phyloP scores from a whole-genome alignment of 495 filamentous ascomycete species.

The Hypoxylon trugodes region DNA sequence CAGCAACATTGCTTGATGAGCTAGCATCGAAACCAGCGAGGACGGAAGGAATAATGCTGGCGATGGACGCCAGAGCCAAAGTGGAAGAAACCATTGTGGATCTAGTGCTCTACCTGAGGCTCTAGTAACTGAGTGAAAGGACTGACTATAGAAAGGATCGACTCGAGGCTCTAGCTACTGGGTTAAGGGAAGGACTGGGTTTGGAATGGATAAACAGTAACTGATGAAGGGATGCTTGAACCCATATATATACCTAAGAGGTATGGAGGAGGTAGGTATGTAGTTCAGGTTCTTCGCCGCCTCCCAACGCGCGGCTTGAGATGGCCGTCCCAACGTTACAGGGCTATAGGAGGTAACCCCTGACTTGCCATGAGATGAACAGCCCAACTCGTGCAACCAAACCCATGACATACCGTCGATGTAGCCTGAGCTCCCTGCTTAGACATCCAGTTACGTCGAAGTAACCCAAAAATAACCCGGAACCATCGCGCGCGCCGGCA shows the following conservation, averaged over 20 bases:
- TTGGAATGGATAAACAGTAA: too few species aligned
- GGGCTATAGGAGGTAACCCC: background rate
- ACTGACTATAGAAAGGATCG: slow-evolving; percentile 14
- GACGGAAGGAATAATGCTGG: slow-evolving; percentile 42
- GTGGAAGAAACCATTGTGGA: slow-evolving; percentile 38
- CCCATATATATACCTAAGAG: slow-evolving; percentile 32
- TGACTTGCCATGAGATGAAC: slow-evolving; percentile 34
- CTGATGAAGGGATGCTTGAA: too few species aligned
- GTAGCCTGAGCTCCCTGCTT: slow-evolving; percentile 19
- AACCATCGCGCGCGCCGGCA: slow-evolving; percentile 5
- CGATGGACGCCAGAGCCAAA: slow-evolving; percentile 35
- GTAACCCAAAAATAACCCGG: slow-evolving; percentile 24
- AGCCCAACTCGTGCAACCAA: slow-evolving; percentile 35
- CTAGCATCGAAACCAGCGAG: slow-evolving; percentile 59
- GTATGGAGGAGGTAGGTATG: too few species aligned
- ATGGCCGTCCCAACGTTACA: slow-evolving; percentile 32
- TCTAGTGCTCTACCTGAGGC: slow-evolving; percentile 9
- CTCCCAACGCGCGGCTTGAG: background rate
- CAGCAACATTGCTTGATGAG: slow-evolving; percentile 65
- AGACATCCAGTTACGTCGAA: slow-evolving; percentile 18
- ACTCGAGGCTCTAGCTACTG: too few species aligned
- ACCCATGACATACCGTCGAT: slow-evolving; percentile 26
- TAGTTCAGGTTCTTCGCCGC: slow-evolving; percentile 6
- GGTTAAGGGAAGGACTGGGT: too few species aligned
- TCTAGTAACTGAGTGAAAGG: slow-evolving; percentile 16